phyloP scores from a whole-genome alignment of 2,329 filamentous ascomycete species.

The Colletotrichum sp. region DNA sequence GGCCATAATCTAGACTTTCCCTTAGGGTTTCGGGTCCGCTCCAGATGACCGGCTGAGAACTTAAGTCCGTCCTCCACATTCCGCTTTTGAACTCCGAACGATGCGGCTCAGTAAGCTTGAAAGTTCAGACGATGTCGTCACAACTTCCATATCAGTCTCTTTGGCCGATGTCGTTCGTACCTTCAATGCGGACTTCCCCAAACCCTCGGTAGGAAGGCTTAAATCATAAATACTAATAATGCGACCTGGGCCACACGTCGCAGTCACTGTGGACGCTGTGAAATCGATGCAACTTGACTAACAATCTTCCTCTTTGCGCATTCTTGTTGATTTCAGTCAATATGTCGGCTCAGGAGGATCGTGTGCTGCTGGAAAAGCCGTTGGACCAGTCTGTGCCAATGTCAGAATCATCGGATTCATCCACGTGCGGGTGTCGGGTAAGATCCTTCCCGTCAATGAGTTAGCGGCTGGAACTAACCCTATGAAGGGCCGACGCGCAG shows the following conservation, averaged over 20 bases:
- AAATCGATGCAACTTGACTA: neutral
- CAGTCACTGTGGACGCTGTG: rapidly evolving
- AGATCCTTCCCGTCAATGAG: neutral
- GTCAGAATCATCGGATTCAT: neutral
- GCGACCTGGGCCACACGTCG: neutral
- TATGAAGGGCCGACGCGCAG: neutral
- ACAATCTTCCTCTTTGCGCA: neutral
- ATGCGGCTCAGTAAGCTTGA: neutral
- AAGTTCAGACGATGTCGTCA: neutral
- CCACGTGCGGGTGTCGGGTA: neutral
- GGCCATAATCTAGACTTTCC: neutral
- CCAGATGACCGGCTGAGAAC: neutral
- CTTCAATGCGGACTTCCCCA: neutral
- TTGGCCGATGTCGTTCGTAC: neutral
- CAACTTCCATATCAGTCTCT: neutral
- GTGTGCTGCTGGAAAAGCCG: neutral
- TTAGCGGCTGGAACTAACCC: neutral
- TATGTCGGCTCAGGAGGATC: neutral
- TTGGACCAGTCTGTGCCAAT: neutral
- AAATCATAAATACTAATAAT: neutral
- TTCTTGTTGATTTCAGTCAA: neutral
- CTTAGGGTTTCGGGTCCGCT: neutral
- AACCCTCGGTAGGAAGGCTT: neutral
- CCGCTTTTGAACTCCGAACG: neutral
- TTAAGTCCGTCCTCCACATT: neutral